phyloP scores from a whole-genome alignment of 345 rosid genomes.

The Brassica juncea region DNA sequence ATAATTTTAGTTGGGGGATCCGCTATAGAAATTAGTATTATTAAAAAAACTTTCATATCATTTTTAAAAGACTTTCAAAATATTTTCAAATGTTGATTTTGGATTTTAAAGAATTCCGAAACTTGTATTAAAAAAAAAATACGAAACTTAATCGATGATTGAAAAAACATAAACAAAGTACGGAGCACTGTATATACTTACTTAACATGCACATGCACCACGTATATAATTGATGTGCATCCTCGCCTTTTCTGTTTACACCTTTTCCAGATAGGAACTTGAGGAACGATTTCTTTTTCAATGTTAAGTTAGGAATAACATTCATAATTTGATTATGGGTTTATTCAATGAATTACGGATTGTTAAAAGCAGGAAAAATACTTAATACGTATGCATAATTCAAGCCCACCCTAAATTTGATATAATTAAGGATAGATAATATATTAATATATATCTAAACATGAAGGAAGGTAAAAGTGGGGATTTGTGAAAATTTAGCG shows the following conservation, averaged over 20 bases:
- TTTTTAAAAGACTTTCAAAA: not conserved
- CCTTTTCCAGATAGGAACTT: conserved; percentile 2
- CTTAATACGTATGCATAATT: too few relatives aligned
- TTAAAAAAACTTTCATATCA: not conserved
- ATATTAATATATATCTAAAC: not conserved
- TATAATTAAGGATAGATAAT: too few relatives aligned
- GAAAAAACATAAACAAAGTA: not conserved
- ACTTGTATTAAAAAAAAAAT: not conserved
- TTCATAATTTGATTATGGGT: not conserved
- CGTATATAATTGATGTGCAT: conserved; percentile 18
- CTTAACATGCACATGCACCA: conserved; percentile 37
- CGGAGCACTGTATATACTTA: conserved; percentile 10
- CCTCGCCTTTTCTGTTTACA: not conserved
- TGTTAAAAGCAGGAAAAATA: not conserved
- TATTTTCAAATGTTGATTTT: not conserved
- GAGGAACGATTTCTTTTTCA: not conserved
- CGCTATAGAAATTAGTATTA: not conserved
- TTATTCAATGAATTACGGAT: too few relatives aligned
- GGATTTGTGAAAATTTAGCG: not conserved
- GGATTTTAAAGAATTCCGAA: not conserved
- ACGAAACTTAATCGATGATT: not conserved
- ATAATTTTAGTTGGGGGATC: not conserved
- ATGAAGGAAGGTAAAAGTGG: not conserved
- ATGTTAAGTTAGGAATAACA: too few relatives aligned
- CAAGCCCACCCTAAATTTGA: not conserved